Base-by-base conservation (phyloP, 805 yeast species). In the Jamesozyma gamospora region DNA sequence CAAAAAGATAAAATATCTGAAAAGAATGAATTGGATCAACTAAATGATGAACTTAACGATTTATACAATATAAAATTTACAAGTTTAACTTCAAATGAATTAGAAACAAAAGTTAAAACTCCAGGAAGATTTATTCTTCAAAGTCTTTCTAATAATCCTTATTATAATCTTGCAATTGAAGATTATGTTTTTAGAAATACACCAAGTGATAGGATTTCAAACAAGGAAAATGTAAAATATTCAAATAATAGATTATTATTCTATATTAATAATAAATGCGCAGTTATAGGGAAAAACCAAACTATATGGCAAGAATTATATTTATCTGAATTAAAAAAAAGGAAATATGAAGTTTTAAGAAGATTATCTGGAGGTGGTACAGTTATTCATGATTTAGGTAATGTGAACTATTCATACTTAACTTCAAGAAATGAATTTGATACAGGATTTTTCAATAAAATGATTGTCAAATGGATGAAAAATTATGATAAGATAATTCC, bases 211-310 rank as follows among this genome's bases (percentile, higher is more conserved):
- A 37, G 41, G 3, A 32, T 44, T 21, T 13, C 27, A 4, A 21
- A 24, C 1, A 11, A 10, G 7, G 11, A 12, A 31, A 9, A 11
- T 12, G 3, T 10, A 17, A 11, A 8, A 18, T 35, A 41, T 47
- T 4, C 52, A 58, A 28, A 65, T 63, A 36, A 75, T 41, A 60
- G 94, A 40, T 63, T 92, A 24, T 55, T 86, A 42, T 68, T 90
- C 40, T 92, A 92, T 56, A 67, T 71, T 28, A 92, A 92, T 55
- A 58, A 74, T 2, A 85, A 90, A 1, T 84, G 95, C 57, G 85
- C 87, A n/a, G 95, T 92, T 2, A 68, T 92, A 11, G 99, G 99
- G 0, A 86, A 94, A 53, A 92, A 92, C 55, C 99, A 92, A 60
- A 92, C 87, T 46, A 94, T 96, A 2, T 90, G 90, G 85, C 74